These are phyloP conservation scores for Adenanthera pavonina DNA, from an alignment of 306 rosid species.

Conservation along the genomic window DNA sequence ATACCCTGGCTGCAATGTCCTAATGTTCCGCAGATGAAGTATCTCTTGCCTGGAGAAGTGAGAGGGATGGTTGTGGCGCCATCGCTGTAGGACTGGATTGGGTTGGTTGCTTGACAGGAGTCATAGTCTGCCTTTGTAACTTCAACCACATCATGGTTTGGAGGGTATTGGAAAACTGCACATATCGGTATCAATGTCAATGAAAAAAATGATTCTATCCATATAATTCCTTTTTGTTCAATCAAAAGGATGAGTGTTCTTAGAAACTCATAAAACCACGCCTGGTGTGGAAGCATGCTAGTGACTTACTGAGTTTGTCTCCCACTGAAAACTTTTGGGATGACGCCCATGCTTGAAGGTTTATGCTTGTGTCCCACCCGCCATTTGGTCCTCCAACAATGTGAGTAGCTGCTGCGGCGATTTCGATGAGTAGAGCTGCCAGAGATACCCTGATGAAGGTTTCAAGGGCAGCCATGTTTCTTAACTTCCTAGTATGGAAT, in stretches of 20 bases:
- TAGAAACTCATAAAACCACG: not conserved
- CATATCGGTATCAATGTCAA: conserved; percentile 7
- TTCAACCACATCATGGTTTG: conserved; percentile 77
- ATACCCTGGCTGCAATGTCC: conserved; percentile 85
- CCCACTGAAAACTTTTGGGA: conserved; percentile 60
- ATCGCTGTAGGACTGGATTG: conserved; percentile 59
- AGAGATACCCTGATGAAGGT: conserved; percentile 46
- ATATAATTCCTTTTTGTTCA: not conserved
- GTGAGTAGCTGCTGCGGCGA: conserved; percentile 58
- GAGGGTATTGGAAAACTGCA: conserved; percentile 75
- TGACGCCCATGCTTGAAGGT: conserved; percentile 70
- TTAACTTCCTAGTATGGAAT: not conserved
- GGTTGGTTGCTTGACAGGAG: conserved; percentile 60
- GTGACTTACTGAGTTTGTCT: conserved; percentile 73
- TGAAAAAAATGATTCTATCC: not conserved
- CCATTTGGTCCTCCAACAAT: conserved; percentile 75
- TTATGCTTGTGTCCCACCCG: conserved; percentile 65
- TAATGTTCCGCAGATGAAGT: conserved; percentile 74
- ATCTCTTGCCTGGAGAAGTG: conserved; percentile 69
- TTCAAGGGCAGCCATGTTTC: conserved; percentile 53
- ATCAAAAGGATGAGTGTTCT: not conserved
- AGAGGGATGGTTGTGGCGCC: conserved; percentile 73
- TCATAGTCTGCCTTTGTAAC: conserved; percentile 77
- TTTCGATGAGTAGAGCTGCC: conserved; percentile 49
- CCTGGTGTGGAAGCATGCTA: not conserved